Evolutionary conservation across 768 basidiomycete genomes (phyloP).

Genomic region (Termitomyces sp.): DNA sequence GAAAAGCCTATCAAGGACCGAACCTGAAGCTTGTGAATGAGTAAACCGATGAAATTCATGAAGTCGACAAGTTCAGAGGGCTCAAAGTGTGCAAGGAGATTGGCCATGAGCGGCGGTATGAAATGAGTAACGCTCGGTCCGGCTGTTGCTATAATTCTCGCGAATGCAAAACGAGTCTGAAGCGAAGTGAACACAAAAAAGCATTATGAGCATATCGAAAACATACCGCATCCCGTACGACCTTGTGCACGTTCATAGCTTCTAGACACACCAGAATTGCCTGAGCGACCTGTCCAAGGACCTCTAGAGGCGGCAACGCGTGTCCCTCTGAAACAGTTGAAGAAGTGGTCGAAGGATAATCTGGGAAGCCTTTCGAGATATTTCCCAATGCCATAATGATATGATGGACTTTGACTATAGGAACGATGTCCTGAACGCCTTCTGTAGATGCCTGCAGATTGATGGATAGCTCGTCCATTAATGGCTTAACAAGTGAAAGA

Average conservation of each 20-base stretch:
- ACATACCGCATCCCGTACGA: conserved; percentile 88
- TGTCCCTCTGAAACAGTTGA: conserved; percentile 58
- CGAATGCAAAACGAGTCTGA: conserved; percentile 90
- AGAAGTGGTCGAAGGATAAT: conserved; percentile 61
- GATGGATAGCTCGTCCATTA: conserved; percentile 65
- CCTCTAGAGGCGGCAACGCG: conserved; percentile 63
- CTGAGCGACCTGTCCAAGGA: conserved; percentile 83
- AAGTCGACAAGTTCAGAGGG: conserved; percentile 92
- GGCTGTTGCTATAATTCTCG: conserved; percentile 74
- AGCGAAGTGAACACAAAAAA: conserved; percentile 2
- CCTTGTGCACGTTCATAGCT: conserved; percentile 80
- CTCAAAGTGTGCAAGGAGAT: conserved; percentile 89
- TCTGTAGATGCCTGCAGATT: conserved; percentile 52
- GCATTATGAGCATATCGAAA: background rate
- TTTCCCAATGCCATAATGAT: conserved; percentile 92
- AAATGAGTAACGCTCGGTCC: conserved; percentile 82
- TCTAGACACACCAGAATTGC: conserved; percentile 84
- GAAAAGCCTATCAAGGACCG: conserved; percentile 6
- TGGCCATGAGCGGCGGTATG: conserved; percentile 85
- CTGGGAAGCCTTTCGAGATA: conserved; percentile 95
- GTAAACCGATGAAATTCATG: conserved; percentile 87
- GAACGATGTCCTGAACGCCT: conserved; percentile 58
- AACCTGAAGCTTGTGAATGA: conserved; percentile 90
- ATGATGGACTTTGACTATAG: conserved; percentile 89
- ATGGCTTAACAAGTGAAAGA: conserved; percentile 74